These are phyloP conservation scores for Solanum dulcamara DNA, from an alignment of 257 asterid genomes.

Conservation along the genomic window DNA sequence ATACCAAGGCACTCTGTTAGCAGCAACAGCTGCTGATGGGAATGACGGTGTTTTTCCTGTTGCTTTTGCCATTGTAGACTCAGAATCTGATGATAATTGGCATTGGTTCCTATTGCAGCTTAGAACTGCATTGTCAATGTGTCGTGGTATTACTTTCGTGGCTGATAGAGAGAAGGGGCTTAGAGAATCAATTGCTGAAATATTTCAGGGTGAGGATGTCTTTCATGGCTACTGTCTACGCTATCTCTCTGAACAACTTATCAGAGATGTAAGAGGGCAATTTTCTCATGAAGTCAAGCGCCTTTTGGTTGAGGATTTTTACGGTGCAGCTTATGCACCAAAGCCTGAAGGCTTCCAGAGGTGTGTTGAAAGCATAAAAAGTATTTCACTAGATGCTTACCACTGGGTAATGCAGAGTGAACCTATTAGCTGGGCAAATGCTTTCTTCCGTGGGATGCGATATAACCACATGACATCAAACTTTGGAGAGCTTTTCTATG, in stretches of 20 bases:
- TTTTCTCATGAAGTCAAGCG: constrained; percentile 86
- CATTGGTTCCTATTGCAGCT: constrained; percentile 84
- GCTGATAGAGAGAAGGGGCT: constrained; percentile 89
- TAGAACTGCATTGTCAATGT: constrained; percentile 48
- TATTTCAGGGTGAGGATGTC: constrained; percentile 62
- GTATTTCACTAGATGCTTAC: constrained; percentile 68
- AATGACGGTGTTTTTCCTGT: constrained; percentile 75
- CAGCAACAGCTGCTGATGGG: constrained; percentile 95
- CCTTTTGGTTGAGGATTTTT: constrained; percentile 68
- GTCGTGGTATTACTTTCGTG: constrained; percentile 61
- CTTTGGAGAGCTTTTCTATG: constrained; percentile 75
- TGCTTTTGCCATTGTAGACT: constrained; percentile 90
- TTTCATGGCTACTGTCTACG: constrained; percentile 73
- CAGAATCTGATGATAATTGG: constrained; percentile 88
- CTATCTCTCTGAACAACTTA: constrained; percentile 71
- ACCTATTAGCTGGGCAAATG: constrained; percentile 88
- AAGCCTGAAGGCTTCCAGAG: constrained; percentile 62
- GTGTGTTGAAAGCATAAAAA: constrained; percentile 62
- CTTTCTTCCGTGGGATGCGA: constrained; percentile 72
- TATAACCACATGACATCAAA: constrained; percentile 71
- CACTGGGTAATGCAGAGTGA: constrained; percentile 84
- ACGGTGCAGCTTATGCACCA: constrained; percentile 56
- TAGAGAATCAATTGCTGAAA: constrained; percentile 55
- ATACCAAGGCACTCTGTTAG: constrained; percentile 84
- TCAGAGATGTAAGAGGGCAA: constrained; percentile 71